Evolutionary conservation across 2,329 filamentous ascomycete genomes (phyloP).

Genomic region (Sphaerulina musiva): DNA sequence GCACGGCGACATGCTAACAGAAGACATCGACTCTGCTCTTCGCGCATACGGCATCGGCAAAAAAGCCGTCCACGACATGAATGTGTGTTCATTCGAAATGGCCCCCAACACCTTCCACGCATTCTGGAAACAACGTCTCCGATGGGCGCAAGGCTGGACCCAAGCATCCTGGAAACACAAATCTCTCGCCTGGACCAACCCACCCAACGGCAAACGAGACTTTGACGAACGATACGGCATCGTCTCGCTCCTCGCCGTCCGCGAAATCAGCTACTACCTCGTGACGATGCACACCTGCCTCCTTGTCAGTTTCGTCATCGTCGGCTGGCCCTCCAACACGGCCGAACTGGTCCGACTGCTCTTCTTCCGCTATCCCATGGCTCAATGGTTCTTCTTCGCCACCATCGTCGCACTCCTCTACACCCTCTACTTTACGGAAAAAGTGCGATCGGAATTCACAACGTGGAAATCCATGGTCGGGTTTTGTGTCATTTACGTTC

Average conservation of each 20-base stretch:
- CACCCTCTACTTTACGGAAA: slow-evolving; percentile 44
- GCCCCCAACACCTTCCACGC: slow-evolving; percentile 41
- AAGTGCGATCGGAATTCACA: slow-evolving; percentile 43
- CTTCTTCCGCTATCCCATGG: slow-evolving; percentile 46
- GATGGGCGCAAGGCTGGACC: slow-evolving; percentile 48
- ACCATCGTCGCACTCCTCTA: slow-evolving; percentile 40
- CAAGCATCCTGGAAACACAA: slow-evolving; percentile 43
- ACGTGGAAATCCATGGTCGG: slow-evolving; percentile 37
- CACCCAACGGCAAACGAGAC: slow-evolving; percentile 34
- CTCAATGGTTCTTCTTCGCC: slow-evolving; percentile 40
- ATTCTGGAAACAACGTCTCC: slow-evolving; percentile 47
- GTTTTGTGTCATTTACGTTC: slow-evolving; percentile 41
- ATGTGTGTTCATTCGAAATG: slow-evolving; percentile 45
- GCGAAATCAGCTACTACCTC: slow-evolving; percentile 45
- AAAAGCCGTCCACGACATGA: slow-evolving; percentile 44
- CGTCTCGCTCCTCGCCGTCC: slow-evolving; percentile 41
- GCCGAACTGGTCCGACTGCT: slow-evolving; percentile 37
- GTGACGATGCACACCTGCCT: slow-evolving; percentile 46
- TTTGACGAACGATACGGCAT: slow-evolving; percentile 41
- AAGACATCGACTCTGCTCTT: slow-evolving; percentile 47
- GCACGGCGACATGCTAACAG: slow-evolving; percentile 47
- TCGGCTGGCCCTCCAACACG: slow-evolving; percentile 39
- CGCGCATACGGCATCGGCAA: slow-evolving; percentile 41
- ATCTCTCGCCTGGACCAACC: slow-evolving; percentile 40
- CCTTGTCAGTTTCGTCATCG: slow-evolving; percentile 42